These are phyloP conservation scores for Paraurostyla sp. DNA, from an alignment of 73 alveolate genomes.

Conservation along the genomic window DNA sequence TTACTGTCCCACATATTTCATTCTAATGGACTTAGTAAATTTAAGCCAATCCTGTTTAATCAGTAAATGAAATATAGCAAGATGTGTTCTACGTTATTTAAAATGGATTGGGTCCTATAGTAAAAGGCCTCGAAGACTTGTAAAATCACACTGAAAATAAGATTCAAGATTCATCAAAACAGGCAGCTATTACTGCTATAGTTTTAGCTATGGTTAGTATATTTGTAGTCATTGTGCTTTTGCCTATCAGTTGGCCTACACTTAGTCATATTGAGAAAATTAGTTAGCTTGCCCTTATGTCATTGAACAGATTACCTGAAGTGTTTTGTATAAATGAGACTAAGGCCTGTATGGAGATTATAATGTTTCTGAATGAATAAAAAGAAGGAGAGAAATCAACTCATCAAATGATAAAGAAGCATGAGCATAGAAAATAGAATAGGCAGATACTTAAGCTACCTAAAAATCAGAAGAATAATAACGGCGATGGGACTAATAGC, in stretches of 20 bases:
- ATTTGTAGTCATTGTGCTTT: slow-evolving; percentile 10
- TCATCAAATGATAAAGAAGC: slow-evolving; percentile 54
- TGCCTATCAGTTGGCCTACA: slow-evolving; percentile 46
- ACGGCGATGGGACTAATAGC: background rate
- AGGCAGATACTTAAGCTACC: slow-evolving; percentile 55
- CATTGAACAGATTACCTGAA: slow-evolving; percentile 60
- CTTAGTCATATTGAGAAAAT: slow-evolving; percentile 47
- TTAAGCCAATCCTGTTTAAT: background rate
- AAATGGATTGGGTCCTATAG: slow-evolving; percentile 48
- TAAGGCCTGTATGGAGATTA: slow-evolving; percentile 54
- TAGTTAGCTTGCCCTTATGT: slow-evolving; percentile 11
- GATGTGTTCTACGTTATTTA: slow-evolving; percentile 18
- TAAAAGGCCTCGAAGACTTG: background rate
- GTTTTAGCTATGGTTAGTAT: slow-evolving; percentile 24
- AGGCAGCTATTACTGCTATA: slow-evolving; percentile 40
- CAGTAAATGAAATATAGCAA: background rate
- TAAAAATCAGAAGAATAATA: background rate
- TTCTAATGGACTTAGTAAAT: background rate
- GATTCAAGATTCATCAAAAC: background rate
- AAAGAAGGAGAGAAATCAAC: slow-evolving; percentile 63
- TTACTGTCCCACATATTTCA: slow-evolving; percentile 27
- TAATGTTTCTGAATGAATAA: slow-evolving; percentile 16
- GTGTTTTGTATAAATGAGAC: slow-evolving; percentile 54
- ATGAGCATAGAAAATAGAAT: slow-evolving; percentile 50
- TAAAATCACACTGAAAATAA: background rate